Conservation (phyloP, 2,329 filamentous ascomycete genomes). For the Penicillium vulpinum region DNA sequence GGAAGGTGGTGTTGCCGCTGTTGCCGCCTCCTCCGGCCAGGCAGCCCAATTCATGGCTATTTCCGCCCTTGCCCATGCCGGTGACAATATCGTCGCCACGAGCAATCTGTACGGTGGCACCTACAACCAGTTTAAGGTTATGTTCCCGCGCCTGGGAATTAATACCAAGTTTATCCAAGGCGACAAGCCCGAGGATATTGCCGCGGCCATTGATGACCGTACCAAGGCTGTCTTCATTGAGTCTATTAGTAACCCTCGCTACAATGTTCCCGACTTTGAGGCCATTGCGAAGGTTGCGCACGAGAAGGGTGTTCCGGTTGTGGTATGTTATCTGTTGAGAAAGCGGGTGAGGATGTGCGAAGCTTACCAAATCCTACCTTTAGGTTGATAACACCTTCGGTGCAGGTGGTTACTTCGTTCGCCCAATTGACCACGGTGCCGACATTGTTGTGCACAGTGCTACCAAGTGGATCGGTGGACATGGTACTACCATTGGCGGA, state of each 20-base stretch:
- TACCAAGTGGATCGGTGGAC: constrained; percentile 96
- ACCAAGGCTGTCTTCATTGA: constrained; percentile 93
- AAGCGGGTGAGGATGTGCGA: not conserved
- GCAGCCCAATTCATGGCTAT: constrained; percentile 91
- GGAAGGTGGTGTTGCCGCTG: constrained; percentile 84
- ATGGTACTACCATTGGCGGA: constrained; percentile 88
- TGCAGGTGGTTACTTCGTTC: constrained; percentile 83
- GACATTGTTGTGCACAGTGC: constrained; percentile 94
- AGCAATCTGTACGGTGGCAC: constrained; percentile 92
- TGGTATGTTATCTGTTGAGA: constrained; percentile 44
- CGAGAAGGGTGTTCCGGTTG: constrained; percentile 64
- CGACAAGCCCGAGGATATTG: constrained; percentile 76
- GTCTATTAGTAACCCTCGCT: constrained; percentile 89
- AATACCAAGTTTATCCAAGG: constrained; percentile 82
- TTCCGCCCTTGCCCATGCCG: constrained; percentile 75
- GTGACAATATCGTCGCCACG: constrained; percentile 92
- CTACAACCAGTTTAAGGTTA: constrained; percentile 96
- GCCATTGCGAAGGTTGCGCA: constrained; percentile 80
- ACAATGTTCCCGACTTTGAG: constrained; percentile 90
- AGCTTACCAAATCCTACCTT: not conserved
- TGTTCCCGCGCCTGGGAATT: constrained; percentile 83
- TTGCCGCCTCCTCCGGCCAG: constrained; percentile 83
- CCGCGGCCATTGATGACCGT: constrained; percentile 80
- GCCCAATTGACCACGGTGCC: constrained; percentile 84
- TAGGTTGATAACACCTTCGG: constrained; percentile 94